phyloP scores from a whole-genome alignment of 306 rosid genomes.

The Inga laurina region DNA sequence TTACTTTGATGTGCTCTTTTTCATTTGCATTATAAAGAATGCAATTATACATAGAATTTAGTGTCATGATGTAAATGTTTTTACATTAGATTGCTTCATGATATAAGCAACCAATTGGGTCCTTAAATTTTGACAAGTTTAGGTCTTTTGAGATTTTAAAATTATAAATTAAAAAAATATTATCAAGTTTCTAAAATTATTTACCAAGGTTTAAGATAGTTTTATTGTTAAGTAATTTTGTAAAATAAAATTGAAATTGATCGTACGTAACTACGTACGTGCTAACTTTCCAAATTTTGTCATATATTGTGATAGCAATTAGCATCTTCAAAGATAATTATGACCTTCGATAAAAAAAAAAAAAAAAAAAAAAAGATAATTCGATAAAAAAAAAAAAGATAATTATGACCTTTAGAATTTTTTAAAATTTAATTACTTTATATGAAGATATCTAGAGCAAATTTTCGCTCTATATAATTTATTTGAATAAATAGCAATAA shows the following conservation, averaged over 20 bases:
- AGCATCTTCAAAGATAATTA: background rate
- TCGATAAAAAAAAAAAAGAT: background rate
- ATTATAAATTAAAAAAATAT: too few relatives aligned
- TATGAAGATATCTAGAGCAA: background rate
- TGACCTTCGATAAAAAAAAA: background rate
- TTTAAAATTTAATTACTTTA: too few relatives aligned
- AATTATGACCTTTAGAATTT: background rate
- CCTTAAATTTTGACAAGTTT: background rate
- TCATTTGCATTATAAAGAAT: too few relatives aligned
- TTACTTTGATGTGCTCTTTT: background rate
- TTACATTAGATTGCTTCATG: background rate
- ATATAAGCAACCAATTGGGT: background rate
- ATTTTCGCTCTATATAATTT: background rate
- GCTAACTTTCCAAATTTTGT: background rate
- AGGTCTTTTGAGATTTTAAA: too few relatives aligned
- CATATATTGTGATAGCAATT: background rate
- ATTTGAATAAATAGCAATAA: constrained; percentile 34
- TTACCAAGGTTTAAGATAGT: background rate
- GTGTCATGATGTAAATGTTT: background rate
- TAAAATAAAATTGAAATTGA: background rate
- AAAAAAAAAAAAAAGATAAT: background rate
- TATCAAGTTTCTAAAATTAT: too few relatives aligned
- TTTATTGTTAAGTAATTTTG: background rate
- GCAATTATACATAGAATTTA: background rate
- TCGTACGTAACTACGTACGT: too few relatives aligned